A percentile compares a stretch with the other conserved stretches of the same genome.
Evolutionary conservation across 306 rosid species (phyloP).

Genomic region (Glycyrrhiza uralensis): DNA sequence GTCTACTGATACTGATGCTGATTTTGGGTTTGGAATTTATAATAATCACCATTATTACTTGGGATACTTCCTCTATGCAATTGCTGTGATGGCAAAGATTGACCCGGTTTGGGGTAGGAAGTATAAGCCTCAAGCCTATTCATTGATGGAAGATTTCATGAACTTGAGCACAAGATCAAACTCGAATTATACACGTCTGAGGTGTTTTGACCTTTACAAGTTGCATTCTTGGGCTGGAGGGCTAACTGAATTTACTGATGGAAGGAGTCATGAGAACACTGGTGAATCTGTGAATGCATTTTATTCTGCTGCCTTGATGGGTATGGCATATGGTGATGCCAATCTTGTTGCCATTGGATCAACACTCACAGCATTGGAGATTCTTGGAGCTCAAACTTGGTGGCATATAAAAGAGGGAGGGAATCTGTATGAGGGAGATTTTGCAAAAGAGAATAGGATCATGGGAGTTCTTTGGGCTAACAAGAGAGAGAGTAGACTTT

Average conservation of each 20-base stretch:
- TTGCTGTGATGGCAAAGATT: conserved; percentile 59
- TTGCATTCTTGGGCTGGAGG: conserved; percentile 77
- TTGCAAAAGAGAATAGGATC: conserved; percentile 41
- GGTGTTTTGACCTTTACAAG: conserved; percentile 63
- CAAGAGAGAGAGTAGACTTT: conserved; percentile 62
- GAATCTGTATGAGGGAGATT: conserved; percentile 40
- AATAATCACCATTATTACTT: conserved; percentile 61
- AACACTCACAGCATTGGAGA: conserved; percentile 51
- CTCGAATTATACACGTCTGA: conserved; percentile 42
- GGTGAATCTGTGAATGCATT: conserved; percentile 69
- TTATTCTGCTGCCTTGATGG: conserved; percentile 65
- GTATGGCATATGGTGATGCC: conserved; percentile 58
- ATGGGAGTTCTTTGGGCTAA: conserved; percentile 60
- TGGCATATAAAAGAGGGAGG: conserved; percentile 51
- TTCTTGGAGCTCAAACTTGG: conserved; percentile 61
- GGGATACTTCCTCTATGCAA: conserved; percentile 62
- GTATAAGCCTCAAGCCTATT: conserved; percentile 57
- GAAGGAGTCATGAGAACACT: conserved; percentile 60
- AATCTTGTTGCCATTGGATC: conserved; percentile 55
- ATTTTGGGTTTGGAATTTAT: conserved; percentile 63
- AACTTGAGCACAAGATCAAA: conserved; percentile 38
- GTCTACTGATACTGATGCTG: conserved; percentile 43
- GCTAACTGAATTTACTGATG: conserved; percentile 52
- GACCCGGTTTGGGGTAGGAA: conserved; percentile 67
- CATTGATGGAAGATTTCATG: conserved; percentile 51